These are phyloP conservation scores for Cladophialophora chaetospira DNA, from an alignment of 2,329 filamentous ascomycete genomes.

Conservation along the genomic window DNA sequence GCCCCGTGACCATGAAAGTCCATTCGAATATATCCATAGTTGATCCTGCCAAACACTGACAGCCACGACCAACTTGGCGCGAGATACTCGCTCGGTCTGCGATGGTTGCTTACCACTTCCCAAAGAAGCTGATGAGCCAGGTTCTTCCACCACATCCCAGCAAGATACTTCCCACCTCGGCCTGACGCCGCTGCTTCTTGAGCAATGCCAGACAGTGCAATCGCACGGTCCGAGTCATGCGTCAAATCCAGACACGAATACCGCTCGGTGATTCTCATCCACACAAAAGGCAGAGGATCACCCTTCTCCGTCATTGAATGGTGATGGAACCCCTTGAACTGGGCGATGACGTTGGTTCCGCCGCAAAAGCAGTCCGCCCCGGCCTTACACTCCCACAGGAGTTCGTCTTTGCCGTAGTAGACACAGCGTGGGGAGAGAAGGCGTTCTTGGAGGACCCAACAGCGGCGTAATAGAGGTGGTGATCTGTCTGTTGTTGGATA, in stretches of 20 bases:
- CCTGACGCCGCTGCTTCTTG: constrained; percentile 1
- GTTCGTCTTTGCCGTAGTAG: constrained; percentile 5
- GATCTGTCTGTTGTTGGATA: not conserved
- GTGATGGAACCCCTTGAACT: constrained; percentile 3
- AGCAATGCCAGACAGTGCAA: constrained; percentile 4
- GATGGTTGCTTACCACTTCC: not conserved
- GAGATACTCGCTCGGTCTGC: constrained; percentile 3
- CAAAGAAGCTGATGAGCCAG: constrained; percentile 2
- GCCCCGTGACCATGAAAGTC: not conserved
- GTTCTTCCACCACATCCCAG: constrained; percentile 1
- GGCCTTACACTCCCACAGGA: constrained; percentile 4
- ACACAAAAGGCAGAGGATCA: not conserved
- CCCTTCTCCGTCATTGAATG: not conserved
- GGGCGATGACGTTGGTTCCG: constrained; percentile 5
- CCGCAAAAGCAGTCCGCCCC: constrained; percentile 6
- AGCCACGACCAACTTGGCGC: constrained; percentile 7
- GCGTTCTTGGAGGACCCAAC: constrained; percentile 6
- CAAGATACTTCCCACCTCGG: constrained; percentile 3
- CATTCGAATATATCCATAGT: constrained; percentile 1
- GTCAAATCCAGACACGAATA: constrained; percentile 5
- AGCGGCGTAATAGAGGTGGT: not conserved
- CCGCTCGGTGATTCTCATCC: constrained; percentile 6
- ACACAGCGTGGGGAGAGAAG: not conserved
- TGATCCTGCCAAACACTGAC: not conserved
- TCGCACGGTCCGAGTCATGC: constrained; percentile 1